Evolutionary conservation across 345 rosid species (phyloP), one percentile per base, ranked within the genome.

Genomic region (Gossypium raimondii): DNA sequence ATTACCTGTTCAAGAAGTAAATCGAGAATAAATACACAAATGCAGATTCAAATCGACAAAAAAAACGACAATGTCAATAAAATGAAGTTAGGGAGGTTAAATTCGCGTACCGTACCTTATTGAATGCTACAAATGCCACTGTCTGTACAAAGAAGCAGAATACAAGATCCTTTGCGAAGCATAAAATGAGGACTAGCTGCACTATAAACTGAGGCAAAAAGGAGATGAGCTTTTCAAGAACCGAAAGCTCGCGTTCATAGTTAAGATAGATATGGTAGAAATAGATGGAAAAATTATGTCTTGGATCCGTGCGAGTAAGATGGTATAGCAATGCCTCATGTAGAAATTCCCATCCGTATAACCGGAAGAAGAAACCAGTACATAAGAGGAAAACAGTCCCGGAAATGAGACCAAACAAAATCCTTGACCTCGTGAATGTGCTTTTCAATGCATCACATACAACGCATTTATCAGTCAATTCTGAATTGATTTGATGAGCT

Each of bases 251-350:
- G 0, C 44, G 81, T 55, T 84, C 92, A 2, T 81, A 89, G 73
- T 91, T 88, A 64, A 94, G 97, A 78, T 94, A 92, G 73, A 94
- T 91, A 86, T 89, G 97, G 75, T 91, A 94, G 77, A 94, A 94
- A 81, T 92, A 94, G 75, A 92, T 91, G 60, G 97, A 94, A 82
- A 94, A 94, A 78, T 92, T 92, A 81, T 92, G 98, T 73, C 97
- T 82, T 34, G 98, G 97, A 83, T 94, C 98, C 0, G 95, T 91
- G 0, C 97, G 89, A 44, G 92, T 87, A 43, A 94, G 89, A 76
- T 94, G 98, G 77, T 94, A 92, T 14, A 94, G 77, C 71, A 92
- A 79, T 41, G 98, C 97, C 85, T 92, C 97, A 10, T 87, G 89
- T 14, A 92, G 81, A 84, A 91, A 94, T 77, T 94, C 98, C 77